Percentiles rank a stretch among this genome's conserved stretches.
These are phyloP conservation scores for Pseudozyma thailandica DNA, from an alignment of 1,284 basidiomycete species.

Conservation along the genomic window DNA sequence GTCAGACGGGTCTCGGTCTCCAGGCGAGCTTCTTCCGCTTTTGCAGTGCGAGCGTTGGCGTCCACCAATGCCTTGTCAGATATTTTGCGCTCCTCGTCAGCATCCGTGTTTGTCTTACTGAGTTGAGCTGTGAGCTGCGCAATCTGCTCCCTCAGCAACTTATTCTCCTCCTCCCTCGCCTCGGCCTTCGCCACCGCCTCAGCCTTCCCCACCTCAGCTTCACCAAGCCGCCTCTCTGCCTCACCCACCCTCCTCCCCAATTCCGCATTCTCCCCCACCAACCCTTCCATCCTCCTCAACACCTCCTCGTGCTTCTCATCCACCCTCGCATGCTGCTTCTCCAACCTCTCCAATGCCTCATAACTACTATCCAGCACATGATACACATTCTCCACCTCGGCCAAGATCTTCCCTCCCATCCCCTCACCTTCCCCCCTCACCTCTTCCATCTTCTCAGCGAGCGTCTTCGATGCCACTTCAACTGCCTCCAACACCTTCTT, in stretches of 20 bases:
- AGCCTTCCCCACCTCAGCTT: slow-evolving; percentile 14
- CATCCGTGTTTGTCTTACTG: slow-evolving; percentile 20
- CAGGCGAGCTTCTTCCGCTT: slow-evolving; percentile 26
- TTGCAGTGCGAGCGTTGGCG: slow-evolving; percentile 31
- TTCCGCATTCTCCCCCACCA: slow-evolving; percentile 9
- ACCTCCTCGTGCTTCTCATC: slow-evolving; percentile 24
- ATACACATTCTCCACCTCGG: slow-evolving; percentile 33
- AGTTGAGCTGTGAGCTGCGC: slow-evolving; percentile 44
- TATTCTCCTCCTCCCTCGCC: slow-evolving; percentile 21
- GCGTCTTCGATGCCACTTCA: neutral
- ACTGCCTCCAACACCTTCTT: slow-evolving; percentile 16
- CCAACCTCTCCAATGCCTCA: slow-evolving; percentile 23
- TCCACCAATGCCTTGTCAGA: slow-evolving; percentile 42
- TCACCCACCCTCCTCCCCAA: slow-evolving; percentile 18
- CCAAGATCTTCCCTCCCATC: slow-evolving; percentile 25
- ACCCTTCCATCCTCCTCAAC: slow-evolving; percentile 6
- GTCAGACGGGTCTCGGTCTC: slow-evolving; percentile 31
- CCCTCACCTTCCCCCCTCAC: slow-evolving; percentile 8
- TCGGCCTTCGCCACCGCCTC: slow-evolving; percentile 6
- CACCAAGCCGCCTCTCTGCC: slow-evolving; percentile 14
- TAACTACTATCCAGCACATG: slow-evolving; percentile 34
- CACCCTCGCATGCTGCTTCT: slow-evolving; percentile 15
- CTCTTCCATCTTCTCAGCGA: slow-evolving; percentile 24
- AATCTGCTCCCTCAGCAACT: slow-evolving; percentile 38
- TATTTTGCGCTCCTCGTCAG: slow-evolving; percentile 32